Conservation (phyloP, 352 stramenopile genomes). For the Sclerospora graminicola region DNA sequence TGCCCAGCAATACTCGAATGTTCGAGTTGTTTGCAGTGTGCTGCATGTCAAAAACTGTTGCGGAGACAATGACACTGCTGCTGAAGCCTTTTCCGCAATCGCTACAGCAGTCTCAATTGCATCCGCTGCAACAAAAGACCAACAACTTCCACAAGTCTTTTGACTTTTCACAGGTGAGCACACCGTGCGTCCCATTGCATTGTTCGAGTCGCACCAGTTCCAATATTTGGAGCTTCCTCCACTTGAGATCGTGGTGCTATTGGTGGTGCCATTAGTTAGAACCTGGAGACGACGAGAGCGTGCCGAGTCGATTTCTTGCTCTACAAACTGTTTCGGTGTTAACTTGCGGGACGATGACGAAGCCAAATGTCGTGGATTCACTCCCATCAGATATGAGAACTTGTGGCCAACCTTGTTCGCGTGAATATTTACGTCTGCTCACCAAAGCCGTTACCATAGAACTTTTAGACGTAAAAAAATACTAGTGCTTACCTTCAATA, state of each 20-base stretch:
- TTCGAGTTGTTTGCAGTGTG: conserved; percentile 48
- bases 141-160: conserved; percentile 72
- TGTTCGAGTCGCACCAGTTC: conserved; percentile 66
- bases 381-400: conserved; percentile 64
- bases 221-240: conserved; percentile 22
- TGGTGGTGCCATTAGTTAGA: conserved; percentile 12
- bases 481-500: conserved; percentile 47
- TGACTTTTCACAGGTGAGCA: conserved; percentile 73
- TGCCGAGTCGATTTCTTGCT: conserved; percentile 36
- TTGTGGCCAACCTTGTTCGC: conserved; percentile 38
- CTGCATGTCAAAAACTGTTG: conserved; percentile 75
- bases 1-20: conserved; percentile 75
- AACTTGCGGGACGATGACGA: conserved; percentile 23
- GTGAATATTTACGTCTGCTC: conserved; percentile 50
- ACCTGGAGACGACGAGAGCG: conserved; percentile 18
- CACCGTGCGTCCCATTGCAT: conserved; percentile 44
- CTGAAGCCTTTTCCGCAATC: conserved; percentile 43
- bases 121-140: conserved; percentile 70
- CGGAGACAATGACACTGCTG: conserved; percentile 54
- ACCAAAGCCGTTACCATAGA: neutral
- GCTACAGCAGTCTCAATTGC: conserved; percentile 71
- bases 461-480: neutral
- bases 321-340: conserved; percentile 42
- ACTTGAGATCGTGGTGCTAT: conserved; percentile 13
- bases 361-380: conserved; percentile 52